Percentiles rank a stretch among this genome's conserved stretches.
These are phyloP conservation scores for Sarcomyxa edulis DNA, from an alignment of 768 basidiomycete species.

Conservation along the genomic window DNA sequence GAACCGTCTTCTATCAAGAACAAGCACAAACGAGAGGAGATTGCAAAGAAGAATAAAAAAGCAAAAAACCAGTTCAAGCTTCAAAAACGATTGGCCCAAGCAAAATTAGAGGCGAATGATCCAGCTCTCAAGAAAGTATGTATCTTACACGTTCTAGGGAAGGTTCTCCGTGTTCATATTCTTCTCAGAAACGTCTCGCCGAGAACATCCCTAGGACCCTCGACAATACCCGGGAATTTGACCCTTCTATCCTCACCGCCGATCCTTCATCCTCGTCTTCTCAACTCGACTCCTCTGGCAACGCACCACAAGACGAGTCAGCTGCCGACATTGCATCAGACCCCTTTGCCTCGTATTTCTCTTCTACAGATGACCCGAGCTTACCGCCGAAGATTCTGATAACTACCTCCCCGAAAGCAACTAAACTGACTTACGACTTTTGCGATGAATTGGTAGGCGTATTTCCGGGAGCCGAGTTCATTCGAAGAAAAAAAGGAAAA, in stretches of 20 bases:
- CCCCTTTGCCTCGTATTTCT: conserved; percentile 75
- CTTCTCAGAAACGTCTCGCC: conserved; percentile 65
- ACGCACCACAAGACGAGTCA: conserved; percentile 46
- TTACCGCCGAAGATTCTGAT: conserved; percentile 84
- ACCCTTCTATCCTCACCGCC: conserved; percentile 60
- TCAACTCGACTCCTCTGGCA: conserved; percentile 24
- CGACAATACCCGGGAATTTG: conserved; percentile 89
- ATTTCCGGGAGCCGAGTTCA: conserved; percentile 90
- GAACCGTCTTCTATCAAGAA: conserved; percentile 75
- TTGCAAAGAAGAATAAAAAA: conserved; percentile 67
- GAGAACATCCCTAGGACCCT: conserved; percentile 89
- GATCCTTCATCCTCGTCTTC: conserved; percentile 28
- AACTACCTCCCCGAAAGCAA: conserved; percentile 85
- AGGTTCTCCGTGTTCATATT: not conserved
- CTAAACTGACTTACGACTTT: conserved; percentile 87
- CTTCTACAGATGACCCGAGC: conserved; percentile 57
- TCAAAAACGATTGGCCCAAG: conserved; percentile 69
- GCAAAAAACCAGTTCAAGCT: conserved; percentile 79
- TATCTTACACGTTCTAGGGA: not conserved
- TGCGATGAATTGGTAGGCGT: conserved; percentile 87
- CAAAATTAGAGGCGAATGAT: conserved; percentile 72
- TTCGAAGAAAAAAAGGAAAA: conserved; percentile 80
- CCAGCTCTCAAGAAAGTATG: conserved; percentile 75
- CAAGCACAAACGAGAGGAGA: conserved; percentile 81
- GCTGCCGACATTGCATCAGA: conserved; percentile 69